A percentile compares a stretch with the other conserved stretches of the same genome.
These are phyloP conservation scores for Amaranthus cruentus DNA, from an alignment of 148 eudicot genomes.

Conservation along the genomic window DNA sequence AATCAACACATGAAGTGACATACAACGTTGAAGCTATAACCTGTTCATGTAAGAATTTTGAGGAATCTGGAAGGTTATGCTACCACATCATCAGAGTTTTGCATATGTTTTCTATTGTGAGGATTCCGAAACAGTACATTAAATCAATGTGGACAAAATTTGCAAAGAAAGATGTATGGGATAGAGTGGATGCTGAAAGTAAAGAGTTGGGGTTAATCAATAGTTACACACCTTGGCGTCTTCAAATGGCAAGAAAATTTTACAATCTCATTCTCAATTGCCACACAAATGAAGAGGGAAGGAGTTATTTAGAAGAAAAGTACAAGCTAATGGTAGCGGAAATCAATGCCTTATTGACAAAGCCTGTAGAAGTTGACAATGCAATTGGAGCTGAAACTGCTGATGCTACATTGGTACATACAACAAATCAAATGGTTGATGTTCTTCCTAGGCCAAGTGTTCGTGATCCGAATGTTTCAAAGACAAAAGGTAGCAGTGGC, in stretches of 20 bases:
- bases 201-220: background rate
- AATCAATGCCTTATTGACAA: too few relatives aligned
- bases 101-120: background rate
- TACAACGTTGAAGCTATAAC: background rate
- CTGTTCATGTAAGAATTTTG: background rate
- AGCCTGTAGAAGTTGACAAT: too few relatives aligned
- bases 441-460: too few relatives aligned
- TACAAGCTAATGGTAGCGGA: too few relatives aligned
- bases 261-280: background rate
- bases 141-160: background rate
- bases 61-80: conserved; percentile 5
- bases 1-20: background rate
- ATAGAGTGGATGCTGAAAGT: background rate
- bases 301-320: too few relatives aligned
- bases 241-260: background rate
- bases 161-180: background rate
- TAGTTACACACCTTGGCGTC: background rate
- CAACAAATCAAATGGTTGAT: too few relatives aligned
- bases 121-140: background rate
- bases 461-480: too few relatives aligned
- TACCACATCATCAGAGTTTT: background rate
- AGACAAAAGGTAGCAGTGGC: too few relatives aligned
- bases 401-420: too few relatives aligned
- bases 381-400: too few relatives aligned
- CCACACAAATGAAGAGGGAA: too few relatives aligned